Conservation (phyloP, 106 monocot species). For the Phalaenopsis equestris region DNA sequence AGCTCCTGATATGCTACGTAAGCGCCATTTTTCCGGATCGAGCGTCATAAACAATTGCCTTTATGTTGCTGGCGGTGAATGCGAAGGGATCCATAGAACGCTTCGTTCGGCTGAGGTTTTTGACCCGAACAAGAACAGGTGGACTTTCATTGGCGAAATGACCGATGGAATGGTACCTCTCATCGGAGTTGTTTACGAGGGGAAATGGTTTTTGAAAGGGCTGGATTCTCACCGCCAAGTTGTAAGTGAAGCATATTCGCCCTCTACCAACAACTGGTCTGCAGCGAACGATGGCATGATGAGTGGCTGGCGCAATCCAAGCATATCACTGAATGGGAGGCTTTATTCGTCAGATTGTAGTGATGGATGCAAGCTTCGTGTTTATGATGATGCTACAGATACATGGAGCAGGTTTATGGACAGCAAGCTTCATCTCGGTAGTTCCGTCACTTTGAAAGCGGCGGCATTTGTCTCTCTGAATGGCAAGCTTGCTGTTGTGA, state of each 20-base stretch:
- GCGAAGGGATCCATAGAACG: constrained; percentile 47
- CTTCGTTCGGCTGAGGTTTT: constrained; percentile 40
- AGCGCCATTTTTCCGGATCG: constrained; percentile 47
- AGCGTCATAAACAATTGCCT: constrained; percentile 49
- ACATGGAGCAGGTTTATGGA: constrained; percentile 40
- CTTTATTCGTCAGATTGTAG: constrained; percentile 47
- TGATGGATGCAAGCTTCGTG: constrained; percentile 50
- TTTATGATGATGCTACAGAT: constrained; percentile 29
- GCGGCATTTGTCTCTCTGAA: constrained; percentile 35
- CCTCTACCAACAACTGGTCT: constrained; percentile 32
- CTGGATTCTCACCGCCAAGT: constrained; percentile 38
- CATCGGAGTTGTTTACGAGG: constrained; percentile 43
- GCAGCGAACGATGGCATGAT: constrained; percentile 32
- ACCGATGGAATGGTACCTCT: constrained; percentile 46
- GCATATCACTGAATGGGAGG: constrained; percentile 34
- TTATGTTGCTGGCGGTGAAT: constrained; percentile 53
- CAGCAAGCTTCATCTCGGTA: constrained; percentile 37
- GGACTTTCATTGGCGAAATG: constrained; percentile 38
- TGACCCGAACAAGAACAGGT: constrained; percentile 50
- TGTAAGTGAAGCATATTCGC: constrained; percentile 34
- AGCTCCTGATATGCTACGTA: constrained; percentile 49
- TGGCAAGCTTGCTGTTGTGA: constrained; percentile 36
- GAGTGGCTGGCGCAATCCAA: constrained; percentile 43
- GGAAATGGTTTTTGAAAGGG: constrained; percentile 46
- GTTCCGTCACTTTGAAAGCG: constrained; percentile 35